Evolutionary conservation across 352 stramenopile species (phyloP).

Genomic region (Globisporangium nunn): DNA sequence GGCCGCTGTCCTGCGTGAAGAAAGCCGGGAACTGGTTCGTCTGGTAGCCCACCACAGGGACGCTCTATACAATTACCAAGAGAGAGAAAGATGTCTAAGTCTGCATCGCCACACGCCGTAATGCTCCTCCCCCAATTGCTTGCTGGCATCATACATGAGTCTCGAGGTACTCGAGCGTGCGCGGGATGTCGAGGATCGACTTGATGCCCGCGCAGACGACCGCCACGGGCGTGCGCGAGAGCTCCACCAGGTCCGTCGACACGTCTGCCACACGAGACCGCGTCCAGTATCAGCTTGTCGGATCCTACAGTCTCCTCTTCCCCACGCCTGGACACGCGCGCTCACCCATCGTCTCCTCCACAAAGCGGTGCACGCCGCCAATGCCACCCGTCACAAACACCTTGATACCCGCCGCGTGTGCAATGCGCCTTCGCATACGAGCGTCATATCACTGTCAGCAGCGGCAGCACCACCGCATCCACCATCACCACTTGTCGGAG

Average conservation of each 20-base stretch:
- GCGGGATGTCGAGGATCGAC: constrained; percentile 96
- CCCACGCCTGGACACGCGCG: not conserved
- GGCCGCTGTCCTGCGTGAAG: constrained; percentile 92
- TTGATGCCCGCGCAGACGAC: constrained; percentile 99
- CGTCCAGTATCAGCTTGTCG: not conserved
- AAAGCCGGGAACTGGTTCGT: constrained; percentile 97
- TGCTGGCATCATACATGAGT: constrained; percentile 54
- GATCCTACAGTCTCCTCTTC: not conserved
- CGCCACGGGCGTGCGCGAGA: constrained; percentile 91
- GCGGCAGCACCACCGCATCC: too few species aligned
- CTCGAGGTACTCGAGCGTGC: constrained; percentile 96
- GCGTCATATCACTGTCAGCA: too few species aligned
- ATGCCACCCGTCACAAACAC: constrained; percentile 98
- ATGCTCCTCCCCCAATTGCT: not conserved
- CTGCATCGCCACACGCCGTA: not conserved
- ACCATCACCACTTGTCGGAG: not conserved
- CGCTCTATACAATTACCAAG: constrained; percentile 49
- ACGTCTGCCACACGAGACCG: constrained; percentile 57
- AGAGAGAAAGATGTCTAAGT: not conserved
- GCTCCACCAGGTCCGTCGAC: constrained; percentile 95
- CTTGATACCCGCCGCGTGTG: constrained; percentile 90
- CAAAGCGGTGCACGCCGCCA: constrained; percentile 95
- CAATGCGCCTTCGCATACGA: constrained; percentile 60
- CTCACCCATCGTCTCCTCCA: constrained; percentile 87
- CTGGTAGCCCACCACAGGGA: constrained; percentile 90